Evolutionary conservation across 352 stramenopile genomes (phyloP).

Genomic region (Globisporangium echinulatum): DNA sequence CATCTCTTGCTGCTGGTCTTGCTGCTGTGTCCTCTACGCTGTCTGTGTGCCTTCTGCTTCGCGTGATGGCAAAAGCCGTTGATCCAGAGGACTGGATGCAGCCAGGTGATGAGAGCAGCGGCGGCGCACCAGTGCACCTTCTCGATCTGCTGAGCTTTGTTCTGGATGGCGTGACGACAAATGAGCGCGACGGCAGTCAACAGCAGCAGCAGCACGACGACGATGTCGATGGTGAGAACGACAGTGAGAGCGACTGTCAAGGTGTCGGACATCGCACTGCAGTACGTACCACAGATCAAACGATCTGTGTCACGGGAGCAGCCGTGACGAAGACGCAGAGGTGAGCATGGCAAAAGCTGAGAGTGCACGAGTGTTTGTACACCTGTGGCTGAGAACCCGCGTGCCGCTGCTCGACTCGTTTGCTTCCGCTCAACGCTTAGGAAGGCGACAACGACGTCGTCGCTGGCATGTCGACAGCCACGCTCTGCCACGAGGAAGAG

Average conservation of each 20-base stretch:
- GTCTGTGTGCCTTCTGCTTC: neutral
- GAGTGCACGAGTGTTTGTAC: neutral
- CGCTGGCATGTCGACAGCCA: neutral
- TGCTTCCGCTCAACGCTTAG: too few species aligned
- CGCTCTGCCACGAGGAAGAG: conserved; percentile 1
- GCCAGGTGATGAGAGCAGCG: neutral
- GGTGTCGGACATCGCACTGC: neutral
- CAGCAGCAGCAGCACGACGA: neutral
- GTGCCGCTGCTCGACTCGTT: too few species aligned
- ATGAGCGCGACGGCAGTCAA: neutral
- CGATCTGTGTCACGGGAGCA: conserved; percentile 24
- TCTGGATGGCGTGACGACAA: neutral
- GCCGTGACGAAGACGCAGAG: conserved; percentile 16
- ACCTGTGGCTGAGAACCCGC: neutral
- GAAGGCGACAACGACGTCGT: too few species aligned
- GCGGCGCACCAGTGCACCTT: neutral
- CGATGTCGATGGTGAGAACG: neutral
- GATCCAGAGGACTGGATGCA: neutral
- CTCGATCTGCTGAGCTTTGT: neutral
- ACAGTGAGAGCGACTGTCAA: neutral
- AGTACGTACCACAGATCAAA: conserved; percentile 7
- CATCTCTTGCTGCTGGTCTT: too few species aligned
- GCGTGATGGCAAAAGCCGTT: neutral
- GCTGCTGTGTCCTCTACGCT: neutral
- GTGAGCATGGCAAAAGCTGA: conserved; percentile 6